Evolutionary conservation across 2,329 filamentous ascomycete species (phyloP).

Genomic region (Cytospora chrysosperma): DNA sequence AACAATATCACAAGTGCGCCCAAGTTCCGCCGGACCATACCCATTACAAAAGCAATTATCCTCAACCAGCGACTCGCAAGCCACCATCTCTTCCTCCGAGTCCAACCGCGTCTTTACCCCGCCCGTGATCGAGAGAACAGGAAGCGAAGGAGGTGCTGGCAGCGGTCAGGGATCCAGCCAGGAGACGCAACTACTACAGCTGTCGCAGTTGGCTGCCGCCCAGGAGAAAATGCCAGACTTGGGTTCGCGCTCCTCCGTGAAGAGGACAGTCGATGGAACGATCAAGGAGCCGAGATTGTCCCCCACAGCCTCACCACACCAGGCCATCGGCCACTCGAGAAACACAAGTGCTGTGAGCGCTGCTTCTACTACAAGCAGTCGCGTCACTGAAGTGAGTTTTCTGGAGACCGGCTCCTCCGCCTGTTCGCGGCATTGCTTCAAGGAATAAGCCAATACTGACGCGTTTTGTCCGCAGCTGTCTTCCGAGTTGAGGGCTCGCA

Average conservation of each 20-base stretch:
- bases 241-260: constrained; percentile 47
- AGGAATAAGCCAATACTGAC: constrained; percentile 25
- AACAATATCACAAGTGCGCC: neutral
- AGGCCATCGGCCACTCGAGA: constrained; percentile 60
- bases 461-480: constrained; percentile 56
- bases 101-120: constrained; percentile 45
- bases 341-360: constrained; percentile 68
- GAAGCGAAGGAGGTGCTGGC: constrained; percentile 39
- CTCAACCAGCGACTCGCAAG: constrained; percentile 45
- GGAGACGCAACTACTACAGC: constrained; percentile 54
- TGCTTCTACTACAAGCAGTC: constrained; percentile 61
- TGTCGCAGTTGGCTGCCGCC: constrained; percentile 58
- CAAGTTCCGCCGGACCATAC: neutral
- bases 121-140: constrained; percentile 28
- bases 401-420: neutral
- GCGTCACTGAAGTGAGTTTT: constrained; percentile 73
- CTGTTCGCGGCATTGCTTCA: neutral
- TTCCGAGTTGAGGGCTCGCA: constrained; percentile 74
- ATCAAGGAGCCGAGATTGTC: constrained; percentile 55
- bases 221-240: constrained; percentile 45
- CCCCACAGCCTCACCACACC: constrained; percentile 47
- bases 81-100: constrained; percentile 41
- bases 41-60: constrained; percentile 19
- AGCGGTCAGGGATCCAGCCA: constrained; percentile 48
- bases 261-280: constrained; percentile 74